A percentile compares a stretch with the other conserved stretches of the same genome.
Evolutionary conservation across 208 protist genomes (phyloP).

Genomic region (Trichomonas vaginalis): DNA sequence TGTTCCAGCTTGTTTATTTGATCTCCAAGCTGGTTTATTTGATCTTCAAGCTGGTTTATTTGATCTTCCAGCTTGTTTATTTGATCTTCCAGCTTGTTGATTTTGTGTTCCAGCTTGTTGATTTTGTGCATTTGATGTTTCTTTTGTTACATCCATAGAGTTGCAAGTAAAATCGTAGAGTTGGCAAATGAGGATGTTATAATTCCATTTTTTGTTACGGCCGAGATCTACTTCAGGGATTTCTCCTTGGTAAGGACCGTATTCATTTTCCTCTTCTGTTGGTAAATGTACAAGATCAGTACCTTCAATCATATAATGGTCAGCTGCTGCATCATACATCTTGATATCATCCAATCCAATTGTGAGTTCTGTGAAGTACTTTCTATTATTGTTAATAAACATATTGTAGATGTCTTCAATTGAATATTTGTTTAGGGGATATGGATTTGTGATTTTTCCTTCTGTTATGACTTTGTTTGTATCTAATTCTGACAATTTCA

Average conservation of each 20-base stretch:
- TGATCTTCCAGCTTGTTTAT: too few relatives aligned
- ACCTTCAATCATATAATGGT: background rate
- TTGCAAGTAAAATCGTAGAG: background rate
- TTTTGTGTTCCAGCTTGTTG: too few relatives aligned
- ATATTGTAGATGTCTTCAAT: background rate
- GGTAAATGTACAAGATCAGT: background rate
- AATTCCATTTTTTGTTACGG: background rate
- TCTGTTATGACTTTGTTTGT: background rate
- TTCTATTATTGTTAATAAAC: background rate
- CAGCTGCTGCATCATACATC: background rate
- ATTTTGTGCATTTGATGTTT: too few relatives aligned
- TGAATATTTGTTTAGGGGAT: background rate
- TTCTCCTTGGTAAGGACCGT: background rate
- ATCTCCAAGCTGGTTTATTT: too few relatives aligned
- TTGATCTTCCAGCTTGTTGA: too few relatives aligned
- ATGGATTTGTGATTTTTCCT: background rate
- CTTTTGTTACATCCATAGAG: too few relatives aligned
- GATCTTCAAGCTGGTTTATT: too few relatives aligned
- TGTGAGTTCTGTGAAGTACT: background rate
- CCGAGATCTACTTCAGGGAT: background rate
- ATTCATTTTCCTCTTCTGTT: background rate
- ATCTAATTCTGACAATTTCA: background rate
- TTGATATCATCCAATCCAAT: background rate
- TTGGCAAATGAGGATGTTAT: background rate
- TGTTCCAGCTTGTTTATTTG: too few relatives aligned